Conservation (phyloP, 2,329 filamentous ascomycete species). For the Myriosclerotinia duriaeana region DNA sequence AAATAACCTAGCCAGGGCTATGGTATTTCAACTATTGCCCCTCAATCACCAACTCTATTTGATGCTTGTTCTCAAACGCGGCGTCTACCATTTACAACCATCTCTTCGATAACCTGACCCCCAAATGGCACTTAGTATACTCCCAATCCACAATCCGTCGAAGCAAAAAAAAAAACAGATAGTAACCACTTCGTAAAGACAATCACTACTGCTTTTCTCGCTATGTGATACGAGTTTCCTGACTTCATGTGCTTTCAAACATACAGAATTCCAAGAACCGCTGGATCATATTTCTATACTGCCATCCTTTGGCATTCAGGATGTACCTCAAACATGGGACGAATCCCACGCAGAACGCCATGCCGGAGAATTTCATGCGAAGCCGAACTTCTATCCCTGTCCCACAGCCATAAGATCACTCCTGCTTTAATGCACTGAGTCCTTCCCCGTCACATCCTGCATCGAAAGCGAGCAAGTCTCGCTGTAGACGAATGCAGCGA, state of each 20-base stretch:
- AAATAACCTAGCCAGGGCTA: too few relatives aligned
- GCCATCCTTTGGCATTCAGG: background rate
- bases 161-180: background rate
- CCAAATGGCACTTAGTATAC: too few relatives aligned
- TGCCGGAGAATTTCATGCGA: background rate
- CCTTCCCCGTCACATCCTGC: background rate
- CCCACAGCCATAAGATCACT: background rate
- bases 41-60: too few relatives aligned
- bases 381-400: background rate
- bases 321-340: constrained; percentile 5
- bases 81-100: too few relatives aligned
- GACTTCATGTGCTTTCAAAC: background rate
- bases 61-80: too few relatives aligned
- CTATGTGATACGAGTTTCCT: background rate
- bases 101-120: too few relatives aligned
- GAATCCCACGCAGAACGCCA: background rate
- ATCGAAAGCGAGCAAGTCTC: background rate
- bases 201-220: background rate
- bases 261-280: background rate
- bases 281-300: constrained; percentile 1
- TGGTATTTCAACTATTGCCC: too few relatives aligned
- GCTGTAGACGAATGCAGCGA: too few relatives aligned
- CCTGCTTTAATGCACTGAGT: background rate
- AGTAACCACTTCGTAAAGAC: background rate
- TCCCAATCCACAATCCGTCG: background rate